A percentile compares a stretch with the other conserved stretches of the same genome.
Conservation (phyloP, 1,284 basidiomycete genomes). For the Exobasidium cylindrosporum region DNA sequence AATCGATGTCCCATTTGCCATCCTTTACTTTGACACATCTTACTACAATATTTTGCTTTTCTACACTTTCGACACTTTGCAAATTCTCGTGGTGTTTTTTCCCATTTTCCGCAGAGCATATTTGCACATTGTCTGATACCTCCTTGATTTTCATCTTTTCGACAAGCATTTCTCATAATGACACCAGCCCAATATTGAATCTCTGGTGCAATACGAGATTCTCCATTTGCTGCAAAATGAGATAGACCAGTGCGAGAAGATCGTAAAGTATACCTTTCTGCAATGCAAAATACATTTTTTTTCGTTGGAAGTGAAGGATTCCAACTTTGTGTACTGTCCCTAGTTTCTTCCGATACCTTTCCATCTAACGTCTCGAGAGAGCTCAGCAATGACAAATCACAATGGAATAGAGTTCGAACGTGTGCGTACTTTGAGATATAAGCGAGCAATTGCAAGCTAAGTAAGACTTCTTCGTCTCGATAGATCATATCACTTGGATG, state of each 20-base stretch:
- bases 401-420: slow-evolving; percentile 91
- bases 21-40: slow-evolving; percentile 93
- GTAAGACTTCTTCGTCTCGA: slow-evolving; percentile 89
- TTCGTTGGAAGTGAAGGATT: slow-evolving; percentile 53
- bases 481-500: slow-evolving; percentile 59
- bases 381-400: slow-evolving; percentile 34
- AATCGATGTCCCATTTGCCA: slow-evolving; percentile 95
- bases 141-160: slow-evolving; percentile 79
- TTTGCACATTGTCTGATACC: slow-evolving; percentile 97
- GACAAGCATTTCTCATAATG: slow-evolving; percentile 97
- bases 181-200: slow-evolving; percentile 99
- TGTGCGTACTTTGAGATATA: slow-evolving; percentile 98
- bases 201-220: slow-evolving; percentile 75
- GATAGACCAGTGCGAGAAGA: slow-evolving; percentile 71
- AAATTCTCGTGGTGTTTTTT: slow-evolving; percentile 87
- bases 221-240: slow-evolving; percentile 26
- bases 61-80: slow-evolving; percentile 93
- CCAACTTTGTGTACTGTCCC: slow-evolving; percentile 30
- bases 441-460: slow-evolving; percentile 85
- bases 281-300: slow-evolving; percentile 75
- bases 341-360: slow-evolving; percentile 6
- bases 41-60: slow-evolving; percentile 98
- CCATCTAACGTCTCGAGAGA: slow-evolving; percentile 39
- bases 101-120: slow-evolving; percentile 86
- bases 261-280: slow-evolving; percentile 92